phyloP scores from a whole-genome alignment of 108 stramenopile genomes.

The Mayamaea pseudoterrestris region DNA sequence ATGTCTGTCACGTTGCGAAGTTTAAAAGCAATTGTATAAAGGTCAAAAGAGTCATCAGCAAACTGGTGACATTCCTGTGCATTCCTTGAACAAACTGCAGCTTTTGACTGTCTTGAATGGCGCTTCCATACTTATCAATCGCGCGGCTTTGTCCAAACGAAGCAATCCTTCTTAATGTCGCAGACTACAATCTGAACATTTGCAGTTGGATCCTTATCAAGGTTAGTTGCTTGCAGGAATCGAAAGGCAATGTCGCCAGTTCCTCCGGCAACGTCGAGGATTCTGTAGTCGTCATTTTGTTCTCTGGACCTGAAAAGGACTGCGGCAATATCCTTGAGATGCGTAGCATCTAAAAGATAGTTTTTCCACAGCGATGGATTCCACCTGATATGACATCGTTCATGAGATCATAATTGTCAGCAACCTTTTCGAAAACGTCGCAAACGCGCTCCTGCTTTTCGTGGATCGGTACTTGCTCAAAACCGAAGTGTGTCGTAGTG shows the following conservation, averaged over 20 bases:
- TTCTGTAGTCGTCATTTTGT: slow-evolving; percentile 10
- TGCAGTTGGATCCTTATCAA: slow-evolving; percentile 30
- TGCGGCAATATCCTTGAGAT: too few species aligned
- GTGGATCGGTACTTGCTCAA: slow-evolving; percentile 38
- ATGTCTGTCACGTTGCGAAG: slow-evolving; percentile 96
- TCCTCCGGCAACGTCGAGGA: slow-evolving; percentile 95
- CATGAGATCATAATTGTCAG: slow-evolving; percentile 93
- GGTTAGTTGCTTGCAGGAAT: slow-evolving; percentile 60
- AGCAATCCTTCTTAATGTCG: slow-evolving; percentile 98
- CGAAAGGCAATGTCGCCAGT: slow-evolving; percentile 98
- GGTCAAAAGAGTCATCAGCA: slow-evolving; percentile 78
- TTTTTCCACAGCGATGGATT: slow-evolving; percentile 97
- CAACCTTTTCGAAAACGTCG: slow-evolving; percentile 83
- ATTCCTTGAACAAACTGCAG: slow-evolving; percentile 78
- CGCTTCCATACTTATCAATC: slow-evolving; percentile 31
- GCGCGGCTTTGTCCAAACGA: slow-evolving; percentile 78
- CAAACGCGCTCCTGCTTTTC: slow-evolving; percentile 71
- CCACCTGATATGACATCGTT: slow-evolving; percentile 97
- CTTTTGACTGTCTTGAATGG: slow-evolving; percentile 34
- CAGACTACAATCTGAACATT: slow-evolving; percentile 84
- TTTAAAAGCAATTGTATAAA: slow-evolving; percentile 97
- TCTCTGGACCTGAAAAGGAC: too few species aligned
- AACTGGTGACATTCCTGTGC: slow-evolving; percentile 86
- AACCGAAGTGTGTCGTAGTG: slow-evolving; percentile 84
- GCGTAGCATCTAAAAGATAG: slow-evolving; percentile 67